Conservation (phyloP, 1,139 yeast genomes). For the Blastobotrys malaysiensis region DNA sequence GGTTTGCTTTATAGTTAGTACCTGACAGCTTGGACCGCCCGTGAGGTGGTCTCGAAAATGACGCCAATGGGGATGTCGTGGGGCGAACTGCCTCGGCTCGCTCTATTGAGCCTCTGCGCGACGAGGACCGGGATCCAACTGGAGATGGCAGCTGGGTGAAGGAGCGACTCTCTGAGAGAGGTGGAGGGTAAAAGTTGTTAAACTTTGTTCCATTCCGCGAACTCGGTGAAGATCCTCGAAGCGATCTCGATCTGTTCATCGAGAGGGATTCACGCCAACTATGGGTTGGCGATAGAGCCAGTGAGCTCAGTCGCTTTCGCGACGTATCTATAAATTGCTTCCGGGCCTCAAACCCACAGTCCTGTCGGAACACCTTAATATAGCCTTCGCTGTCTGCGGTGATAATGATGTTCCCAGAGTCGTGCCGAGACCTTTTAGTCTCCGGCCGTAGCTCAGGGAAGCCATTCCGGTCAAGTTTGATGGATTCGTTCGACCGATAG, state of each 20-base stretch:
- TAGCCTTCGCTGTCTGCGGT: slow-evolving; percentile 72
- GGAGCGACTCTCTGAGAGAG: background rate
- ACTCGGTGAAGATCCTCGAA: slow-evolving; percentile 10
- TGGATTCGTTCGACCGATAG: background rate
- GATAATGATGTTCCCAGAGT: slow-evolving; percentile 49
- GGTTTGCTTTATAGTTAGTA: background rate
- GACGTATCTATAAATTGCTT: slow-evolving; percentile 18
- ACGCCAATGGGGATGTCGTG: slow-evolving; percentile 1
- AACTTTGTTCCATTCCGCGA: background rate
- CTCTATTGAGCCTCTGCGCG: slow-evolving; percentile 7
- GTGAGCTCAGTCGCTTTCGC: slow-evolving; percentile 20
- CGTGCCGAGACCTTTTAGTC: slow-evolving; percentile 19
- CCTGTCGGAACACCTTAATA: slow-evolving; percentile 76
- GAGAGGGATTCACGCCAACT: slow-evolving; percentile 22
- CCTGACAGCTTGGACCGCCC: background rate
- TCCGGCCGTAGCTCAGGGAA: slow-evolving; percentile 7
- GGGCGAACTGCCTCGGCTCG: slow-evolving; percentile 2
- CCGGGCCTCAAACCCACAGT: slow-evolving; percentile 45
- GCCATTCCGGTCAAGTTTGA: slow-evolving; percentile 4
- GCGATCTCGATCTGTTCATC: slow-evolving; percentile 16
- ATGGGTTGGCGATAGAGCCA: slow-evolving; percentile 22
- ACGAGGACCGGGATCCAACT: slow-evolving; percentile 5
- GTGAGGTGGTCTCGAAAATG: background rate
- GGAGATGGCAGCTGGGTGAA: slow-evolving; percentile 2
- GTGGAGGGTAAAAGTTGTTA: background rate